Evolutionary conservation across 108 stramenopile genomes (phyloP), one percentile per base, ranked within the genome.

Genomic region (Schizochytrium sp.): DNA sequence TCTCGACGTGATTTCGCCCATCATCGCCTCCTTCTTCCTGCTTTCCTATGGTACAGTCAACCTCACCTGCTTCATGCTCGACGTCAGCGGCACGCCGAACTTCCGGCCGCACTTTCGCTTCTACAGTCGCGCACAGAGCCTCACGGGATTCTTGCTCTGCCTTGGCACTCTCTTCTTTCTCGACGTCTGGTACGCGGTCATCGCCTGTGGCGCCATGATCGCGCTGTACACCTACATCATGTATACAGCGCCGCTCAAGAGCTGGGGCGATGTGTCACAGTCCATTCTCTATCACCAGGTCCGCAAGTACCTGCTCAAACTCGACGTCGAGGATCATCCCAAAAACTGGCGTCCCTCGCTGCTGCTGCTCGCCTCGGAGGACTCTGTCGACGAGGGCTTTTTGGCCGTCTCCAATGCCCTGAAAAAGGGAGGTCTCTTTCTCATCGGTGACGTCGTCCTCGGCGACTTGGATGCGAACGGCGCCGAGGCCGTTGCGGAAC

Each of bases 11-110:
- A 72, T 91, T 21, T 87, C 91, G 60, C 83, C 88, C 41, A 28
- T 91, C 44, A 88, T 91, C 71, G 72, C 91, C 5, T 44, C 44
- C 28, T 89, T 91, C 89, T 91, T 89, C 57, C 60, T 91, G 18
- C 58, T 90, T 14, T 44, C 43, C 34, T 91, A 91, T 71, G 60
- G 34, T 0, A 5, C 48, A 5, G 72, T 89, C 58, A 91, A 91
- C 89, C 21, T 87, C 57, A 59, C 89, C 29, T 90, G 89, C 88
- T 90, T 69, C 58, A 5, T 87, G 44, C 43, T 89, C 71, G 51
- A 88, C 25, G 23, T 89, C 57, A 88, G 88, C 45, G 87, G 89
- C 41, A 87, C 90, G n/a, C 90, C 90, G n/a, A 88, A 88, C 88
- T 90, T 90, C 71, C 87, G 90, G n/a, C 90, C 90, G 28, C 58